A percentile compares a stretch with the other conserved stretches of the same genome.
Conservation (phyloP, 2,329 filamentous ascomycete species). For the Pleurostoma richardsiae region DNA sequence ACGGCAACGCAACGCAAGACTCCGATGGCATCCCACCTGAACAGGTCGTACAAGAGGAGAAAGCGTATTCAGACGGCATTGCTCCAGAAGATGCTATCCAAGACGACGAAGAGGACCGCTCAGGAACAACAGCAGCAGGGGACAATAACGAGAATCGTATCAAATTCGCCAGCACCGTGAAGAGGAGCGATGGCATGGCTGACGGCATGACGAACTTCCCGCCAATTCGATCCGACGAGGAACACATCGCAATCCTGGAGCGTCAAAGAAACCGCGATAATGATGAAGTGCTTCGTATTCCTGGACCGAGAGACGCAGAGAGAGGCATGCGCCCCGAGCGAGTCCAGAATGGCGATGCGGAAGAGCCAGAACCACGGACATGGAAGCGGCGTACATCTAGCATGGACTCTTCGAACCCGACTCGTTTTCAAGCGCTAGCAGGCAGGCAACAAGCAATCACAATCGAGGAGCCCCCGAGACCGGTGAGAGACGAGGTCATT, state of each 20-base stretch:
- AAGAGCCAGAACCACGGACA: conserved; percentile 20
- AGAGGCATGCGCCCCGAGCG: conserved; percentile 66
- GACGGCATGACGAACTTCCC: conserved; percentile 40
- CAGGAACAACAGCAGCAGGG: conserved; percentile 21
- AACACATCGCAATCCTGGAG: conserved; percentile 85
- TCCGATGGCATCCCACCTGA: conserved; percentile 2
- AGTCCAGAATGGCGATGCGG: conserved; percentile 29
- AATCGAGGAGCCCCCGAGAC: conserved; percentile 58
- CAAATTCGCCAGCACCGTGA: conserved; percentile 64
- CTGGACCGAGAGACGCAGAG: conserved; percentile 86
- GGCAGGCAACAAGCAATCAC: conserved; percentile 54
- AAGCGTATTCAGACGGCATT: neutral
- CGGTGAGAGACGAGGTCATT: conserved; percentile 33
- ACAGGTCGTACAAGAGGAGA: neutral
- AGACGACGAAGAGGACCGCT: conserved; percentile 18
- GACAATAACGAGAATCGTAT: conserved; percentile 29
- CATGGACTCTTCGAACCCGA: neutral
- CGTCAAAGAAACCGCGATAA: conserved; percentile 72
- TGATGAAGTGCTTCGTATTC: conserved; percentile 76
- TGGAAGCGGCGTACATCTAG: neutral
- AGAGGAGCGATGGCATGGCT: conserved; percentile 50
- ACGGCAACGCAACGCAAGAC: conserved; percentile 7
- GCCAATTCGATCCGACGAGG: conserved; percentile 58
- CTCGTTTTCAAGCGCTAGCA: conserved; percentile 1
- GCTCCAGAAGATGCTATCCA: conserved; percentile 7